A percentile compares a stretch with the other conserved stretches of the same genome.
Evolutionary conservation across 83 land plant genomes (phyloP).

Genomic region (Picea engelmannii): DNA sequence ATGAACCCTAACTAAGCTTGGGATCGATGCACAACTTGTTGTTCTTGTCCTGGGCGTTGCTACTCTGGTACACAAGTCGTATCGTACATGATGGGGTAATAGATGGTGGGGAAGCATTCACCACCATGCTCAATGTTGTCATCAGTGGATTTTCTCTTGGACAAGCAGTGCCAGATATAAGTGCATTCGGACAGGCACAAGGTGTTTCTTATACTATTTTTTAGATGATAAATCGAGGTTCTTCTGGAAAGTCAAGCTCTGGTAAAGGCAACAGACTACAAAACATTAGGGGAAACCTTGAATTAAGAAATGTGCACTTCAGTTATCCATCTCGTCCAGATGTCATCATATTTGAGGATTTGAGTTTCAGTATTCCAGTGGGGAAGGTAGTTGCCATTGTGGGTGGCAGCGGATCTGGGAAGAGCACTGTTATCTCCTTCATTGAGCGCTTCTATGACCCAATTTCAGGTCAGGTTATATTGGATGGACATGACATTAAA

Average conservation of each 20-base stretch:
- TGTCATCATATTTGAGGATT: constrained; percentile 51
- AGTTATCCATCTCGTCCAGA: no score
- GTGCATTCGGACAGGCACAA: constrained; percentile 34
- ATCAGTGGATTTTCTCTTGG: constrained; percentile 25
- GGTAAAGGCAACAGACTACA: not conserved
- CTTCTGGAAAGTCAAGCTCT: no score
- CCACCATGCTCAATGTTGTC: no score
- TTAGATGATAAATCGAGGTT: no score
- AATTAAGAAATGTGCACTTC: no score
- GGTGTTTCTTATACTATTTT: no score
- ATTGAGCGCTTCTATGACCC: no score
- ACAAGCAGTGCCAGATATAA: constrained; percentile 36
- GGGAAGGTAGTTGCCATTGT: constrained; percentile 88
- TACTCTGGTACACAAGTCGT: constrained; percentile 53
- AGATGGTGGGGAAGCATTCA: constrained; percentile 62
- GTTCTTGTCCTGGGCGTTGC: constrained; percentile 73
- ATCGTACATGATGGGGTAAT: constrained; percentile 43
- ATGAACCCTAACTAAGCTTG: constrained; percentile 32
- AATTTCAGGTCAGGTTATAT: no score
- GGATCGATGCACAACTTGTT: constrained; percentile 65
- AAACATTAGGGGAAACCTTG: no score
- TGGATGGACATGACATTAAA: no score
- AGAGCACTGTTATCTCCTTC: no score
- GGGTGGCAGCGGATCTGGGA: constrained; percentile 25
- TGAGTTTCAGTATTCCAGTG: constrained; percentile 58